phyloP scores from a whole-genome alignment of 306 rosid genomes.

The Calophaca sinica region DNA sequence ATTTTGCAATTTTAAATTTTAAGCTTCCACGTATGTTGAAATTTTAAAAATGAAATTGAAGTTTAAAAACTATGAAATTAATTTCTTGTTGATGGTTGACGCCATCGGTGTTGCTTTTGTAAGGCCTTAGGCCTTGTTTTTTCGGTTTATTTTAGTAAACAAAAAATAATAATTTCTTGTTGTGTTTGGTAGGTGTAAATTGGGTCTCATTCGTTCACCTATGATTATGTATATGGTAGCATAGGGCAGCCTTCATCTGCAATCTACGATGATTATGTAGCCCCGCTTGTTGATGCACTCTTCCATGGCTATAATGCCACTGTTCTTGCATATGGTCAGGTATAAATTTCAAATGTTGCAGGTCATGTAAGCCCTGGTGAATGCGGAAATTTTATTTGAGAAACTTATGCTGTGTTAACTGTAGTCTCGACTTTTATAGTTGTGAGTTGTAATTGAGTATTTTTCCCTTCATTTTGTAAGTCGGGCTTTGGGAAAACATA shows the following conservation, averaged over 20 bases:
- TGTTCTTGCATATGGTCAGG: constrained; percentile 98
- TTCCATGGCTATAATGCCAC: constrained; percentile 95
- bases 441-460: constrained; percentile 36
- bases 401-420: background rate
- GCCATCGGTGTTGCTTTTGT: too few species aligned
- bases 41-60: background rate
- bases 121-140: too few species aligned
- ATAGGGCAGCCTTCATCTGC: constrained; percentile 55
- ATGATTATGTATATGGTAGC: constrained; percentile 76
- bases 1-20: background rate
- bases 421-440: background rate
- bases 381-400: background rate
- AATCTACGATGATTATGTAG: constrained; percentile 77
- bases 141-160: too few species aligned
- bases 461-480: constrained; percentile 48
- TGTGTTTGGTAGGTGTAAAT: constrained; percentile 71
- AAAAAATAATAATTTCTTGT: background rate
- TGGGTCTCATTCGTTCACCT: constrained; percentile 88
- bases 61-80: background rate
- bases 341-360: constrained; percentile 36
- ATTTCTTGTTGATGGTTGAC: background rate
- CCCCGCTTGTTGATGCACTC: constrained; percentile 87
- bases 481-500: constrained; percentile 95
- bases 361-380: background rate
- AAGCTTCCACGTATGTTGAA: background rate